Percentiles rank a stretch among this genome's conserved stretches.
phyloP scores from a whole-genome alignment of 495 filamentous ascomycete genomes.

The Acidiella bohemica region DNA sequence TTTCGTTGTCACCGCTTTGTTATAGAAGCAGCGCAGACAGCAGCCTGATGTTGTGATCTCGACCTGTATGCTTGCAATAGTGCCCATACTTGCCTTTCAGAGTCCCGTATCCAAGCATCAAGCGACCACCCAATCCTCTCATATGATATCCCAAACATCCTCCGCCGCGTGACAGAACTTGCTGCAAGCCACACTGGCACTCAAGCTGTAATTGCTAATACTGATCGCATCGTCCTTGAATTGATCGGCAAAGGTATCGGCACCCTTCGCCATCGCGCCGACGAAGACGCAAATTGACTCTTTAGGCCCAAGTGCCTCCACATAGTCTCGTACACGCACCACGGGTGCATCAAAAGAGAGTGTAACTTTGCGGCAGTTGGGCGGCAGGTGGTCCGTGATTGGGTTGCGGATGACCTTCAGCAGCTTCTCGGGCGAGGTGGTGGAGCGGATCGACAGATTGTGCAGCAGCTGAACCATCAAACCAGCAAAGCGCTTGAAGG shows the following conservation, averaged over 20 bases:
- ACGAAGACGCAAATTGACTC: conserved; percentile 97
- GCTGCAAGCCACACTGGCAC: conserved; percentile 93
- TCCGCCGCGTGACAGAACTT: conserved; percentile 99
- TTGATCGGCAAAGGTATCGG: conserved; percentile 85
- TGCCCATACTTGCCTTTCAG: conserved; percentile 9
- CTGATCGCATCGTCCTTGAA: conserved; percentile 95
- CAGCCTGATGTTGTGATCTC: conserved; percentile 14
- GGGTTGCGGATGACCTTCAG: conserved; percentile 96
- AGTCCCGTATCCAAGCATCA: too few relatives aligned
- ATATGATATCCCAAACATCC: conserved; percentile 90
- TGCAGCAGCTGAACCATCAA: conserved; percentile 98
- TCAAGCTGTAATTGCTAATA: conserved; percentile 95
- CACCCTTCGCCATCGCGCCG: conserved; percentile 94
- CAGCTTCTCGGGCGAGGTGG: conserved; percentile 91
- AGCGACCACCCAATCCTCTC: too few relatives aligned
- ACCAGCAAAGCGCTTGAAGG: conserved; percentile 96
- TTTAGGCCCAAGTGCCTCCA: conserved; percentile 58
- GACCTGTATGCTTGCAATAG: conserved; percentile 6
- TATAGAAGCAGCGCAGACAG: neutral
- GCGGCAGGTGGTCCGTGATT: conserved; percentile 89
- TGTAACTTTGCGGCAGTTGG: conserved; percentile 94
- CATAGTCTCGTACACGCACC: conserved; percentile 76
- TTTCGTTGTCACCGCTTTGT: neutral
- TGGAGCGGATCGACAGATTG: conserved; percentile 86
- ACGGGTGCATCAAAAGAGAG: conserved; percentile 82